These are phyloP conservation scores for Glycine soja DNA, from an alignment of 306 rosid genomes.

Conservation along the genomic window DNA sequence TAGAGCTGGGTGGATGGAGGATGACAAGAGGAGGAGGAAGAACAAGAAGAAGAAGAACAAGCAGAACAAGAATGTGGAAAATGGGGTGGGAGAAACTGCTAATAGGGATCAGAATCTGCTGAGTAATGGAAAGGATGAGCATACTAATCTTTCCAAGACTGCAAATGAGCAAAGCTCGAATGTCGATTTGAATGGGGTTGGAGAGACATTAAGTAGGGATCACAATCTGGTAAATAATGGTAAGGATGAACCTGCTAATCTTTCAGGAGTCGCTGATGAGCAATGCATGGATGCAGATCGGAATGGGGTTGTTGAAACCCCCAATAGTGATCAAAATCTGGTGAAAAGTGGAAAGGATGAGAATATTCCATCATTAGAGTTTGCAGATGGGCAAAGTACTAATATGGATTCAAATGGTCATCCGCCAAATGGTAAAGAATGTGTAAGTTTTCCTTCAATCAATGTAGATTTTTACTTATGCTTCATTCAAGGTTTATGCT, in stretches of 20 bases:
- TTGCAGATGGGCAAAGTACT: slow-evolving; percentile 39
- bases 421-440: slow-evolving; percentile 57
- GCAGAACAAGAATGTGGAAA: slow-evolving; percentile 56
- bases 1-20: slow-evolving; percentile 63
- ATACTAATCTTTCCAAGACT: slow-evolving; percentile 35
- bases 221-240: slow-evolving; percentile 47
- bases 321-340: slow-evolving; percentile 46
- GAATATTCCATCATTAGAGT: slow-evolving; percentile 41
- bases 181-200: slow-evolving; percentile 42
- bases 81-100: slow-evolving; percentile 43
- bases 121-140: slow-evolving; percentile 50
- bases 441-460: slow-evolving; percentile 59
- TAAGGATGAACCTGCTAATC: slow-evolving; percentile 44
- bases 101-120: slow-evolving; percentile 40
- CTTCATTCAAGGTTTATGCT: slow-evolving; percentile 16
- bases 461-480: slow-evolving; percentile 5
- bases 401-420: slow-evolving; percentile 46
- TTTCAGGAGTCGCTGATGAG: slow-evolving; percentile 40
- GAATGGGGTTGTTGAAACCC: slow-evolving; percentile 48
- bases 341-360: slow-evolving; percentile 51
- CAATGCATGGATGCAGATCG: slow-evolving; percentile 37
- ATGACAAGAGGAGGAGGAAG: slow-evolving; percentile 63
- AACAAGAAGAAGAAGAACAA: slow-evolving; percentile 70
- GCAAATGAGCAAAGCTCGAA: slow-evolving; percentile 32
- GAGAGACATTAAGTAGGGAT: slow-evolving; percentile 35